Evolutionary conservation across 257 asterid species (phyloP), one percentile per base, ranked within the genome.

Genomic region (Solanum verrucosum): DNA sequence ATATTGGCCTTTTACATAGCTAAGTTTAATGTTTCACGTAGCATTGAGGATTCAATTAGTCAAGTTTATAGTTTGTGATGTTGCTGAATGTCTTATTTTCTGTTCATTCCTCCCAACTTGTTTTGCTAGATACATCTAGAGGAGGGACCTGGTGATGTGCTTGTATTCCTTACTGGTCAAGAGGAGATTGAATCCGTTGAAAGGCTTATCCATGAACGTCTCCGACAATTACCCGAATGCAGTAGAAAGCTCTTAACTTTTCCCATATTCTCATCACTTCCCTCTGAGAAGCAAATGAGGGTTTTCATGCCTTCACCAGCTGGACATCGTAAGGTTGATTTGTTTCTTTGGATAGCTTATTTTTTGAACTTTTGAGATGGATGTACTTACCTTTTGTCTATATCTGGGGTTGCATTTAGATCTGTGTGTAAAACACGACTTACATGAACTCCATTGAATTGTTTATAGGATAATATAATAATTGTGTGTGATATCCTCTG

Each of bases 121-220:
- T 83, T 91, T 83, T 92, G 84, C 83, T 88, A 95, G 98, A 95
- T 96, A 88, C 99, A 96, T 92, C 89, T 95, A 85, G 98, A 95
- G 87, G 98, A 96, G 90, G 93, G 93, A 34, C 95, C 96, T 42
- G 99, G 99, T 67, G 99, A 96, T 91, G 88, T 96, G 90, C 98
- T 96, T 87, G 99, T 96, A 89, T 96, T 96, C 91, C 92, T 96
- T 91, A 95, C 99, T 87, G 99, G 99, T 87, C 99, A 97, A 91
- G 99, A 97, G 90, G 99, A 97, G 92, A 97, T 97, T 88, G 99
- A 97, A 93, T 96, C 98, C 74, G 93, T 95, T 75, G 95, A 96
- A 93, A 96, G 98, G 91, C 97, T 96, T 88, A 89, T 96, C 88
- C 94, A 90, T 68, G 98, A 96, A 83, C 96, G 93, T 87, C 92